A percentile compares a stretch with the other conserved stretches of the same genome.
phyloP scores from a whole-genome alignment of 306 rosid species.

The Trichosanthes cucumerina region DNA sequence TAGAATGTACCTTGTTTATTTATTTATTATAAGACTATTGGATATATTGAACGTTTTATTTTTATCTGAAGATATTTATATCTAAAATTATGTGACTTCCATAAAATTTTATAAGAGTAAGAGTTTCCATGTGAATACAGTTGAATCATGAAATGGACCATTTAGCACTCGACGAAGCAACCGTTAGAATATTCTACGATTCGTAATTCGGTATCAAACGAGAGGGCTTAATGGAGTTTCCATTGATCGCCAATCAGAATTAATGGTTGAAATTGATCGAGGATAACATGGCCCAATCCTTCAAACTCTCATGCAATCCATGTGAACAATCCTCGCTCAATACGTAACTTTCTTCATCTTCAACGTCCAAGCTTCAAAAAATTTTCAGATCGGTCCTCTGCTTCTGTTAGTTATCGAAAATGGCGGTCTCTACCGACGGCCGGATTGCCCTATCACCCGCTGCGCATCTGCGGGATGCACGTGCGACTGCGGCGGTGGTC shows the following conservation, averaged over 20 bases:
- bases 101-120: background rate
- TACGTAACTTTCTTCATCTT: background rate
- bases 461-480: constrained; percentile 8
- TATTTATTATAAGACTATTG: no score
- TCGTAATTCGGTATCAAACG: constrained; percentile 8
- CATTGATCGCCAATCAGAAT: background rate
- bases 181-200: constrained; percentile 18
- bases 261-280: constrained; percentile 30
- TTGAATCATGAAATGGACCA: background rate
- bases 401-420: background rate
- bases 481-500: background rate
- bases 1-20: no score
- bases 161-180: no score
- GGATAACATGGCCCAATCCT: constrained; percentile 36
- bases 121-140: background rate
- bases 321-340: background rate
- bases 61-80: no score
- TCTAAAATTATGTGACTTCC: background rate
- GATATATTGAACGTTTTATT: no score
- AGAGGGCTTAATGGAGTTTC: background rate
- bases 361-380: background rate
- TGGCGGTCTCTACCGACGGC: constrained; percentile 31
- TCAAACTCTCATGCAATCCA: constrained; percentile 24
- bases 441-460: constrained; percentile 25
- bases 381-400: constrained; percentile 9